Percentiles rank a stretch among this genome's conserved stretches.
These are phyloP conservation scores for Puccinia coronata DNA, from an alignment of 1,284 basidiomycete species.

Conservation along the genomic window DNA sequence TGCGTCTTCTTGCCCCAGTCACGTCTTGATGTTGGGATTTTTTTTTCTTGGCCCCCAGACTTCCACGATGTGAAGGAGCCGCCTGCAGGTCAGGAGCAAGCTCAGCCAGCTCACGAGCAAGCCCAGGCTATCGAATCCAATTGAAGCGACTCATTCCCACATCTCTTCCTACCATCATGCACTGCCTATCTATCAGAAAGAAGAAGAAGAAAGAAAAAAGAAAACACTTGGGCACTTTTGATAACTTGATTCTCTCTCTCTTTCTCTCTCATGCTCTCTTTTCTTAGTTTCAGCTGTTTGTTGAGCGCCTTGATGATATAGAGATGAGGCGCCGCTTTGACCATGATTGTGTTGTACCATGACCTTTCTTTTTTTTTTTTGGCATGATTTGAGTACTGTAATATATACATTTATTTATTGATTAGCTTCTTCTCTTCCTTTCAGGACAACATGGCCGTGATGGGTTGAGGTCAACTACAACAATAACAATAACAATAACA, in stretches of 20 bases:
- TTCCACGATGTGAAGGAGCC: conserved; percentile 47
- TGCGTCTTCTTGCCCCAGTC: not conserved
- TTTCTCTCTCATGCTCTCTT: not conserved
- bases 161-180: not conserved
- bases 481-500: too few relatives aligned
- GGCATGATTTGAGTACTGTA: conserved; percentile 12
- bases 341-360: conserved; percentile 5
- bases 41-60: conserved; percentile 7
- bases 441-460: too few relatives aligned
- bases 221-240: not conserved
- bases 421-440: not conserved
- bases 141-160: not conserved
- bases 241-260: not conserved
- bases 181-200: too few relatives aligned
- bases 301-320: not conserved
- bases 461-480: too few relatives aligned
- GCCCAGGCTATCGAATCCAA: not conserved
- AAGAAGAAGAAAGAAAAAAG: not conserved
- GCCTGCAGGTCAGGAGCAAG: conserved; percentile 12
- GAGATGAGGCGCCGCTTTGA: not conserved
- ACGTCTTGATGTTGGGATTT: conserved; percentile 14
- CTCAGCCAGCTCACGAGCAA: conserved; percentile 4
- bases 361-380: not conserved
- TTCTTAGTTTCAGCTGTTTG: not conserved
- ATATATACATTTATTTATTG: not conserved